Percentiles rank a stretch among this genome's conserved stretches.
Conservation (phyloP, 495 filamentous ascomycete genomes). For the Platismatia glauca region DNA sequence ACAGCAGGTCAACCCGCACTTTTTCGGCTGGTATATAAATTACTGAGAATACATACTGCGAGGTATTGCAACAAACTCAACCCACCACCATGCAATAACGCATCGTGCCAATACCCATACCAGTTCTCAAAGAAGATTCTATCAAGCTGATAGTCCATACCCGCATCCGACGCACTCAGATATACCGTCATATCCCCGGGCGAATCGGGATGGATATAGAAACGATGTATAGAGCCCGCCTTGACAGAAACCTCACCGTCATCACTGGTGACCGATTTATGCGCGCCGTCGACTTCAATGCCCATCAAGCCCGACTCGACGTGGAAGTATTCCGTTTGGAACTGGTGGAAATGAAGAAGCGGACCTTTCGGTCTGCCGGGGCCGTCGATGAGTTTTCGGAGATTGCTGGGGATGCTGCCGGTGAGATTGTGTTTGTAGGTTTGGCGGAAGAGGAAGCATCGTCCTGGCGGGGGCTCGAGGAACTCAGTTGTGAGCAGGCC, state of each 20-base stretch:
- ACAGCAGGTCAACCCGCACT: too few relatives aligned
- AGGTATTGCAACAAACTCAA: background rate
- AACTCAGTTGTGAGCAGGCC: constrained; percentile 1
- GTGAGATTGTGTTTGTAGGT: background rate
- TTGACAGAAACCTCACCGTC: too few relatives aligned
- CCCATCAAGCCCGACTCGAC: background rate
- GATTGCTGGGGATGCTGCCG: background rate
- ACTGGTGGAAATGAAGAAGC: background rate
- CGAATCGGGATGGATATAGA: background rate
- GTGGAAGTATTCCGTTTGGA: background rate
- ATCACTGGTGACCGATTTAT: too few relatives aligned
- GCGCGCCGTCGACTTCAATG: background rate
- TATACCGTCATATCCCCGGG: background rate
- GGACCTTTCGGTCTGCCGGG: background rate
- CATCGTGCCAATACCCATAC: background rate
- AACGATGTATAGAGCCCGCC: too few relatives aligned
- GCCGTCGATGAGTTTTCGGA: background rate
- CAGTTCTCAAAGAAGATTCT: too few relatives aligned
- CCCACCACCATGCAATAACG: background rate
- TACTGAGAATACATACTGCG: background rate
- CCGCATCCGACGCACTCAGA: background rate
- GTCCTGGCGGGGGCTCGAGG: background rate
- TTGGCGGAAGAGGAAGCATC: background rate
- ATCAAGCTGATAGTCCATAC: background rate
- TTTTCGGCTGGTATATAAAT: too few relatives aligned